phyloP scores from a whole-genome alignment of 345 rosid species.

The Trapa bicornis region DNA sequence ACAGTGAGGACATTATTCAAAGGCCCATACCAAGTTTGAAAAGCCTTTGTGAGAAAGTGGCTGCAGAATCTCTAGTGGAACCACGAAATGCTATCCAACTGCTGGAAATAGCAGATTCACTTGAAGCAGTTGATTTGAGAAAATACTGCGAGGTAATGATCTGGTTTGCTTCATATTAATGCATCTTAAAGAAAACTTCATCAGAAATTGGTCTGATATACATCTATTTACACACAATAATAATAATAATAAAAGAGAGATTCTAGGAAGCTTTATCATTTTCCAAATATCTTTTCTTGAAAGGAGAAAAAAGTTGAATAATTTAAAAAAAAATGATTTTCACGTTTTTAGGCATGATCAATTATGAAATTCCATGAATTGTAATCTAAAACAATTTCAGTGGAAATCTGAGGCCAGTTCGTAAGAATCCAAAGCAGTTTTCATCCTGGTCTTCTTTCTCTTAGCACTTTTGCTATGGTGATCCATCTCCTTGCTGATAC shows the following conservation, averaged over 20 bases:
- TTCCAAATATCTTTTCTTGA: background rate
- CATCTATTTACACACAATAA: too few relatives aligned
- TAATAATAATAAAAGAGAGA: background rate
- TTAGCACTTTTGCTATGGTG: too few relatives aligned
- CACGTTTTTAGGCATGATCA: background rate
- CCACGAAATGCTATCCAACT: slow-evolving; percentile 78
- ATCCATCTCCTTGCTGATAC: slow-evolving; percentile 15
- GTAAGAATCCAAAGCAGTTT: too few relatives aligned
- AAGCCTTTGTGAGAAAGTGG: slow-evolving; percentile 75
- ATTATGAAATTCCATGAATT: background rate
- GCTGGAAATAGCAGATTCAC: slow-evolving; percentile 93
- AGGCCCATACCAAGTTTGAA: slow-evolving; percentile 55
- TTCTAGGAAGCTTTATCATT: background rate
- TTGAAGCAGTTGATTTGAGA: slow-evolving; percentile 68
- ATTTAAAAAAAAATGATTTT: background rate
- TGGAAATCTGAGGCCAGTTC: too few relatives aligned
- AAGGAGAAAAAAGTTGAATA: background rate
- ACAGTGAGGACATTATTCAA: slow-evolving; percentile 19
- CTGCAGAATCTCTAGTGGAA: slow-evolving; percentile 85
- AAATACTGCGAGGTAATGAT: slow-evolving; percentile 79
- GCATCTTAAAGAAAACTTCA: background rate
- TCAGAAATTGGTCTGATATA: background rate
- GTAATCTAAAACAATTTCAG: background rate
- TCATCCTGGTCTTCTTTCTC: too few relatives aligned
- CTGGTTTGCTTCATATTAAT: background rate